These are phyloP conservation scores for Cupressus sempervirens DNA, from an alignment of 75 land plant species.

Conservation along the genomic window DNA sequence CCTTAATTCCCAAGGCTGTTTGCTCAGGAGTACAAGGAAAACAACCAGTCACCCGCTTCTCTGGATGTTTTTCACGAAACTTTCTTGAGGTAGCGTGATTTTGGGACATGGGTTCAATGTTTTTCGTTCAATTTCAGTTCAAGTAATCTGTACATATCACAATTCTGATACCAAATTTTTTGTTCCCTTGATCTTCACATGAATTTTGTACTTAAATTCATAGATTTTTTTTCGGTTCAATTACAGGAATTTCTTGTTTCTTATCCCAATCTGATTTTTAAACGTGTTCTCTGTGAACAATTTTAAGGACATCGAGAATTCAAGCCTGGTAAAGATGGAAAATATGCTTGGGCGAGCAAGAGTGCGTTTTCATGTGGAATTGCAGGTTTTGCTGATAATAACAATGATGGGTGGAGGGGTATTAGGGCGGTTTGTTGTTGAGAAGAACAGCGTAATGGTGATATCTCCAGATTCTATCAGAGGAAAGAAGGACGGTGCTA, in stretches of 20 bases:
- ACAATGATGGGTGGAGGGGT: background rate
- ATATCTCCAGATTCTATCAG: constrained; percentile 38
- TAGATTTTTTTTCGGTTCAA: background rate
- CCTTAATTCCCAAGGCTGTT: background rate
- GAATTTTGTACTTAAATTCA: background rate
- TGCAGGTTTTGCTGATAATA: background rate
- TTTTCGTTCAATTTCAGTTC: background rate
- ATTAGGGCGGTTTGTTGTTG: constrained; percentile 43
- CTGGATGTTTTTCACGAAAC: background rate
- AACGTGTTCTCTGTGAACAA: background rate
- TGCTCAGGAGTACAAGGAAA: background rate
- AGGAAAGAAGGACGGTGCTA: constrained; percentile 50
- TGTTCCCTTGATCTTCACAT: background rate
- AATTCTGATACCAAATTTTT: background rate
- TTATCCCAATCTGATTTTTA: background rate
- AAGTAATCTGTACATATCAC: background rate
- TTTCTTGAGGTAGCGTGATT: background rate
- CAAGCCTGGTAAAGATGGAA: background rate
- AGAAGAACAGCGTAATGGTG: constrained; percentile 55
- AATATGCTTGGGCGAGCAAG: background rate
- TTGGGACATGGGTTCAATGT: background rate
- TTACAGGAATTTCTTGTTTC: background rate
- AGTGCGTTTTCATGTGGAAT: background rate
- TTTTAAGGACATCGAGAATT: background rate
- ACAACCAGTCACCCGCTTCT: background rate